A percentile compares a stretch with the other conserved stretches of the same genome.
phyloP scores from a whole-genome alignment of 2,329 filamentous ascomycete species.

The Arthroderma sp. region DNA sequence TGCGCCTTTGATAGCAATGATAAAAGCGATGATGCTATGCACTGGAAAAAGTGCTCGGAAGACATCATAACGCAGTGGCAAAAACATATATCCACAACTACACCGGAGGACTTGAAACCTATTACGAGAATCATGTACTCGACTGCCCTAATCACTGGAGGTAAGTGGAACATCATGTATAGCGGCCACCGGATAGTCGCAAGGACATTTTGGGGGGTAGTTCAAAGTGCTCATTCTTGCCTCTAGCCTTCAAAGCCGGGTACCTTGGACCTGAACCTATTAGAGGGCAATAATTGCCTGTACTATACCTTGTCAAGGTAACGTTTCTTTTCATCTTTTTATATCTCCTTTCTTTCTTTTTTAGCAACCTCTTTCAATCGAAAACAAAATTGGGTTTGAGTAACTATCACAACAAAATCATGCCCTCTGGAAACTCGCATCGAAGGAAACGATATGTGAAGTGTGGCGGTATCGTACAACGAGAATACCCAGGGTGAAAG shows the following conservation, averaged over 20 bases:
- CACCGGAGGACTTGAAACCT: constrained; percentile 35
- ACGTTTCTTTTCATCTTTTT: too few relatives aligned
- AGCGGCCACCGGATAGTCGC: not conserved
- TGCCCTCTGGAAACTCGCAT: too few relatives aligned
- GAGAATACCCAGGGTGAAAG: too few relatives aligned
- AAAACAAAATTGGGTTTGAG: too few relatives aligned
- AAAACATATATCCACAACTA: constrained; percentile 21
- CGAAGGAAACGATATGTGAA: too few relatives aligned
- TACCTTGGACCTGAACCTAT: constrained; percentile 25
- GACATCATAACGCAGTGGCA: constrained; percentile 27
- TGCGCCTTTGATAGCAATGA: constrained; percentile 23
- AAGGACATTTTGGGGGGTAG: not conserved
- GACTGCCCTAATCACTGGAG: constrained; percentile 41
- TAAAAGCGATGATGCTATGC: constrained; percentile 21
- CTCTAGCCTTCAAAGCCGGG: constrained; percentile 22
- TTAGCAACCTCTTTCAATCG: too few relatives aligned
- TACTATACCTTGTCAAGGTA: too few relatives aligned
- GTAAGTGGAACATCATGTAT: constrained; percentile 25
- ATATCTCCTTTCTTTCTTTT: too few relatives aligned
- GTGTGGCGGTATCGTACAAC: too few relatives aligned
- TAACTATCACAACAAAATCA: too few relatives aligned
- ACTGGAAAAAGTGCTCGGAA: constrained; percentile 21
- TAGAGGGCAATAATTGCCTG: not conserved
- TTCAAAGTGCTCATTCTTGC: constrained; percentile 10
- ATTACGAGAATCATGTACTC: constrained; percentile 48